Evolutionary conservation across 2,329 filamentous ascomycete genomes (phyloP).

Genomic region (Ceratocystis eucalypticola): DNA sequence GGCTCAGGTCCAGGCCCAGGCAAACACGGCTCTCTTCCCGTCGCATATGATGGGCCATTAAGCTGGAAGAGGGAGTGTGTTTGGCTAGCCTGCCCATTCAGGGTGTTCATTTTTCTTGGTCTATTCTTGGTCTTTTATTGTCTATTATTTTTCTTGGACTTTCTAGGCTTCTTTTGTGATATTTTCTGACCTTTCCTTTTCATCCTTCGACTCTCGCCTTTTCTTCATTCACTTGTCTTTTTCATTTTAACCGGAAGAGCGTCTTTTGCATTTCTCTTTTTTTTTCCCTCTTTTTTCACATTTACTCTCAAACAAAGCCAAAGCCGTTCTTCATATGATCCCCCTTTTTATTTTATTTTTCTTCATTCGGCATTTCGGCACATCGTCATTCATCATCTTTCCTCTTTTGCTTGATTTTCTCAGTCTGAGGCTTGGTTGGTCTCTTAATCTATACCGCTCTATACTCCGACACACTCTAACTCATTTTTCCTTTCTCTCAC

Average conservation of each 20-base stretch:
- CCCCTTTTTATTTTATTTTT: background rate
- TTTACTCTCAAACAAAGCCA: background rate
- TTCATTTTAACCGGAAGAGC: no score
- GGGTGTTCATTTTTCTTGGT: background rate
- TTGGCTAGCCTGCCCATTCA: no score
- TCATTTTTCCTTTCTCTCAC: background rate
- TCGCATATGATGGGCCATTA: slow-evolving; percentile 28
- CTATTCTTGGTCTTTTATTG: background rate
- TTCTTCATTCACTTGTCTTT: no score
- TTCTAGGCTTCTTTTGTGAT: background rate
- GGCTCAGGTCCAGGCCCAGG: background rate
- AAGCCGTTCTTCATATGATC: background rate
- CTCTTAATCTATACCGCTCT: background rate
- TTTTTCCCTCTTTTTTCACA: background rate
- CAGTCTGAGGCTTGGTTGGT: background rate
- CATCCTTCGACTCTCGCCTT: no score
- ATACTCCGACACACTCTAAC: background rate
- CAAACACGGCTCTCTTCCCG: slow-evolving; percentile 19
- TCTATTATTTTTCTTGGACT: background rate
- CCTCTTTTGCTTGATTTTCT: background rate
- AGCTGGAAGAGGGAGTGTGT: background rate
- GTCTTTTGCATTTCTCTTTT: background rate
- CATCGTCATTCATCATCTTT: no score
- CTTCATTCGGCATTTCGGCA: background rate
- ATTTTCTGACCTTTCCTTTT: no score